Percentiles rank a stretch among this genome's conserved stretches.
These are phyloP conservation scores for Sporopachydermia quercuum DNA, from an alignment of 805 yeast genomes.

Conservation along the genomic window DNA sequence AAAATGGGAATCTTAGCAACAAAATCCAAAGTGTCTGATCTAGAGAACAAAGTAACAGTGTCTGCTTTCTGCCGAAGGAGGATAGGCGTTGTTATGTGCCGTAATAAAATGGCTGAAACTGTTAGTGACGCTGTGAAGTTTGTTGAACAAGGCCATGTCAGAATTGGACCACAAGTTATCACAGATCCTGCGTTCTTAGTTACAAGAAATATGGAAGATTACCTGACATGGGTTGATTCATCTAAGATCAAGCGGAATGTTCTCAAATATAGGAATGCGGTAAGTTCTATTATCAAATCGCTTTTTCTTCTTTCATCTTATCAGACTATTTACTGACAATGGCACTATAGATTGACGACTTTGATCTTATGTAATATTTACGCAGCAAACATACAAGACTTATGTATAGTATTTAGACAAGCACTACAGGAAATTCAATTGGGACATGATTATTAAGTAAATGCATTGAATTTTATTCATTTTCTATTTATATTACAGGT, in stretches of 20 bases:
- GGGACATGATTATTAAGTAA: too few species aligned
- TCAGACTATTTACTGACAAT: too few species aligned
- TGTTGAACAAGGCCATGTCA: slow-evolving; percentile 92
- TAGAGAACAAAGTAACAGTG: slow-evolving; percentile 85
- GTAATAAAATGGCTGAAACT: slow-evolving; percentile 86
- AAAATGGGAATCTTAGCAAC: slow-evolving; percentile 80
- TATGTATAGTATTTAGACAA: neutral
- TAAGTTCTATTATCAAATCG: slow-evolving; percentile 8
- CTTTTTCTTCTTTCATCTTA: too few species aligned
- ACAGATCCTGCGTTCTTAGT: slow-evolving; percentile 94
- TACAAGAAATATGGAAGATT: slow-evolving; percentile 90
- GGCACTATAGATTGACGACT: slow-evolving; percentile 42
- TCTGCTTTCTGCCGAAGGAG: slow-evolving; percentile 87
- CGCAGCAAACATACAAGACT: neutral
- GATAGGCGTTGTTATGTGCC: slow-evolving; percentile 87
- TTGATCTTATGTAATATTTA: slow-evolving; percentile 28
- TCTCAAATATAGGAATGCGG: slow-evolving; percentile 65
- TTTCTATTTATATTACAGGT: too few species aligned
- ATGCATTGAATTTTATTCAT: too few species aligned
- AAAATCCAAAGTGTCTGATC: slow-evolving; percentile 71
- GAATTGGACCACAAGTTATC: slow-evolving; percentile 92
- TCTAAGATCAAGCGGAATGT: slow-evolving; percentile 86
- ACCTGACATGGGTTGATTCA: slow-evolving; percentile 93
- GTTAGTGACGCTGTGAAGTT: slow-evolving; percentile 80
- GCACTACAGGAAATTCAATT: too few species aligned